phyloP scores from a whole-genome alignment of 2,329 filamentous ascomycete genomes.

The Xylariaceae sp. region DNA sequence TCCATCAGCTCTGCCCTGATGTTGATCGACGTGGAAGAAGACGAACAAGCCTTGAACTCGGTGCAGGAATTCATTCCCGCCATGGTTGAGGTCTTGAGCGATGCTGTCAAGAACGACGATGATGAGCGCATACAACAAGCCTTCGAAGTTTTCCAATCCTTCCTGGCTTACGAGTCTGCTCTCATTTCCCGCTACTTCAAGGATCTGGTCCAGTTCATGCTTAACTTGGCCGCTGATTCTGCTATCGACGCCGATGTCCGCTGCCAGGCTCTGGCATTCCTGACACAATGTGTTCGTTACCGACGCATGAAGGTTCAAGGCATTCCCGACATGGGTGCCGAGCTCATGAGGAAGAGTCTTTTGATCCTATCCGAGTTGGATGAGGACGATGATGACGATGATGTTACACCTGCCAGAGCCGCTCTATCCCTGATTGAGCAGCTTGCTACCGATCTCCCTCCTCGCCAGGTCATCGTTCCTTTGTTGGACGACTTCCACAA shows the following conservation, averaged over 20 bases:
- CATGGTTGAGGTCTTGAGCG: constrained; percentile 87
- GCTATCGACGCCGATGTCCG: constrained; percentile 78
- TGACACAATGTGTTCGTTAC: constrained; percentile 88
- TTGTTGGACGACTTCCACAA: constrained; percentile 79
- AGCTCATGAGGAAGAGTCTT: constrained; percentile 81
- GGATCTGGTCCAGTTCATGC: constrained; percentile 90
- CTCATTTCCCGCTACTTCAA: constrained; percentile 81
- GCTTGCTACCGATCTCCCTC: constrained; percentile 80
- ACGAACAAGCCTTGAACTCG: constrained; percentile 63
- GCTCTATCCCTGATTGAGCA: constrained; percentile 86
- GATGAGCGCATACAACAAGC: constrained; percentile 85
- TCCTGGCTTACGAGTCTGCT: constrained; percentile 82
- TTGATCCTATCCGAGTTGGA: constrained; percentile 87
- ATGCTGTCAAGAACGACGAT: constrained; percentile 70
- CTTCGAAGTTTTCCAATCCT: constrained; percentile 95
- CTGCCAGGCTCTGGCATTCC: constrained; percentile 85
- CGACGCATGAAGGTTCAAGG: constrained; percentile 93
- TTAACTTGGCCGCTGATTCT: constrained; percentile 73
- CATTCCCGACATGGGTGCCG: constrained; percentile 75
- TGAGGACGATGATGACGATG: constrained; percentile 72
- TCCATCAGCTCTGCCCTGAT: constrained; percentile 83
- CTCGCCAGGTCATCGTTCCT: constrained; percentile 89
- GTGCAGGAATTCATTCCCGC: constrained; percentile 77
- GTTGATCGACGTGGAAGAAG: constrained; percentile 82
- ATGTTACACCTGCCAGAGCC: constrained; percentile 76